Percentiles rank a stretch among this genome's conserved stretches.
Conservation (phyloP, 1,139 yeast species). For the Candida freyschussii region DNA sequence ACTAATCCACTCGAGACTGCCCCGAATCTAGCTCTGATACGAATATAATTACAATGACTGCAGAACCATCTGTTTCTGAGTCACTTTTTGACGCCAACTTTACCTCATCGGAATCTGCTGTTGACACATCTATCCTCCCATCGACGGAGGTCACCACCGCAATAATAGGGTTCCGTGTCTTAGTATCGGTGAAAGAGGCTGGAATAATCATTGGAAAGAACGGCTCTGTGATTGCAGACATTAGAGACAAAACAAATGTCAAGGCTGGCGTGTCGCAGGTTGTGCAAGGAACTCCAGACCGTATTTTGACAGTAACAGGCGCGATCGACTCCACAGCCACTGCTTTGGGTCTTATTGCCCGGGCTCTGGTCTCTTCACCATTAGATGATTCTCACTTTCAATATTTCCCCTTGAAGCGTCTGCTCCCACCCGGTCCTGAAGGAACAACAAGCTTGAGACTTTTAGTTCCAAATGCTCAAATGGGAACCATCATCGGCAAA, state of each 20-base stretch:
- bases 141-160: slow-evolving; percentile 24
- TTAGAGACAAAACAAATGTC: slow-evolving; percentile 73
- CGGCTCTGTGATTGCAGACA: slow-evolving; percentile 74
- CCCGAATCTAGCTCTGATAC: too few relatives aligned
- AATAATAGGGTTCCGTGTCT: slow-evolving; percentile 55
- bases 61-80: slow-evolving; percentile 17
- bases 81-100: slow-evolving; percentile 25
- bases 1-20: too few relatives aligned
- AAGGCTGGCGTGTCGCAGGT: slow-evolving; percentile 88
- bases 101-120: slow-evolving; percentile 12
- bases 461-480: slow-evolving; percentile 78
- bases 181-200: slow-evolving; percentile 83
- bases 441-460: slow-evolving; percentile 60
- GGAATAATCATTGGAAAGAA: slow-evolving; percentile 88
- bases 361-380: slow-evolving; percentile 43
- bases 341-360: slow-evolving; percentile 70
- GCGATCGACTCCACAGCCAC: slow-evolving; percentile 67
- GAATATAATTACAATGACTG: too few relatives aligned
- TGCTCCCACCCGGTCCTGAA: slow-evolving; percentile 47
- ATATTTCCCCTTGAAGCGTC: slow-evolving; percentile 59
- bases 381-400: slow-evolving; percentile 35
- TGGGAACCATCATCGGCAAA: slow-evolving; percentile 88
- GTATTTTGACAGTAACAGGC: slow-evolving; percentile 81
- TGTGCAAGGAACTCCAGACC: slow-evolving; percentile 75
- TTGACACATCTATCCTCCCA: slow-evolving; percentile 22